Base-by-base conservation (phyloP, 371 early-diverging fungal genomes). In the Dinochytrium kinnereticum region DNA sequence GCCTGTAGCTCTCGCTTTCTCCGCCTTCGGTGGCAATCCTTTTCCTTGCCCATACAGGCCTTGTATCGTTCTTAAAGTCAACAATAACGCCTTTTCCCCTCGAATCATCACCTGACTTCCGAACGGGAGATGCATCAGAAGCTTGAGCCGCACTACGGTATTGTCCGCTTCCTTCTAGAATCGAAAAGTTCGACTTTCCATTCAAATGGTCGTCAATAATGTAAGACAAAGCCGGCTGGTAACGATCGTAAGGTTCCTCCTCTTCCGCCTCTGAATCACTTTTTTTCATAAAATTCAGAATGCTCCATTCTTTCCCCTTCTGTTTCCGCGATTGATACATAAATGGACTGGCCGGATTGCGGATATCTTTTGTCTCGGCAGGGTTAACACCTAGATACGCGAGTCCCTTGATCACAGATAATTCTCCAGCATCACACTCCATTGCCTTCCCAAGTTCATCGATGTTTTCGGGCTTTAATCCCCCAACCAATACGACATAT, bases 401-500 rank as follows among this genome's bases (percentile, higher is more conserved):
- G 36, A 76, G 38, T 1, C 76, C 76, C 13, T 39, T n/a, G 26
- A 71, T 17, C 5, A 68, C n/a, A 30, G 64, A 19, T 5, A 57
- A 7, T 7, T 50, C 49, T 0, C 26, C 17, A 15, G 51, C 28
- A 24, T 66, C 34, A 13, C 71, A 17, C 21, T 15, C 39, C 10
- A 71, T 59, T 13, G 21, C 33, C 38, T 59, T 2, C 19, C 21
- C 26, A 10, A 76, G 67, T 1, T n/a, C 24, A 21, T n/a, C 17
- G 30, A 66, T 28, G 70, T 95, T 93, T 2, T 85, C 85, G 75
- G 90, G 87, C 10, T 81, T 82, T 44, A 84, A 87, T 64, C 78
- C 94, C 72, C 86, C 90, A 65, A 84, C 90, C 61, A 89, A 86
- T n/a, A 94, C 91, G 34, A 92, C 90, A 84, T 94, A 96, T 19